Conservation (phyloP, 2,329 filamentous ascomycete genomes). For the Myotisia sp. region DNA sequence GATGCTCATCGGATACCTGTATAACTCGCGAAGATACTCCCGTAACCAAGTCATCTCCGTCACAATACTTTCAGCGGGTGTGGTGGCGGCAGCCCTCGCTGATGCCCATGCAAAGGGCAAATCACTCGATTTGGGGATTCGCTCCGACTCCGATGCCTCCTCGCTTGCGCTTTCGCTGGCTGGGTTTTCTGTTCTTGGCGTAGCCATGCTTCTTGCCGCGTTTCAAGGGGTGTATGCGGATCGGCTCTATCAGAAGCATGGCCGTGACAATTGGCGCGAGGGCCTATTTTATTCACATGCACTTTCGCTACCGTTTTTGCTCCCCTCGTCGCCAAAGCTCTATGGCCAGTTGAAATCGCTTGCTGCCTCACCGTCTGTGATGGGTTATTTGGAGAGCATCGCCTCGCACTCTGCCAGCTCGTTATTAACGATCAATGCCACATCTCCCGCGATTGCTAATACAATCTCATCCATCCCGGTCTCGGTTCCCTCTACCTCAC, state of each 20-base stretch:
- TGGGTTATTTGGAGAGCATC: conserved; percentile 13
- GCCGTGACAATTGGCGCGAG: conserved; percentile 74
- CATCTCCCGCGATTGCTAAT: conserved; percentile 54
- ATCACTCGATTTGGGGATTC: conserved; percentile 26
- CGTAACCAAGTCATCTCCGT: conserved; percentile 69
- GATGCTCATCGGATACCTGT: conserved; percentile 76
- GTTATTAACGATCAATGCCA: not conserved
- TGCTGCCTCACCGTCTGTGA: conserved; percentile 21
- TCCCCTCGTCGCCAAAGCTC: conserved; percentile 25
- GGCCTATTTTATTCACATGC: conserved; percentile 83
- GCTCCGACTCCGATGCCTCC: conserved; percentile 14
- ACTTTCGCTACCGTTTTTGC: conserved; percentile 33
- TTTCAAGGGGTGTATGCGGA: conserved; percentile 94
- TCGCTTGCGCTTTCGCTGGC: conserved; percentile 32
- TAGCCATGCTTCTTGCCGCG: conserved; percentile 80
- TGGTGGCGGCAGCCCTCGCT: conserved; percentile 76
- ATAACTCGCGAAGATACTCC: conserved; percentile 66
- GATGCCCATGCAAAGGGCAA: conserved; percentile 67
- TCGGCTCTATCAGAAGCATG: conserved; percentile 70
- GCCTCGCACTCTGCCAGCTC: too few relatives aligned
- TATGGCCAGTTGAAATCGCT: conserved; percentile 24
- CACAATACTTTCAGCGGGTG: conserved; percentile 66
- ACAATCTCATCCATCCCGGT: conserved; percentile 1
- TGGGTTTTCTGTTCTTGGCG: conserved; percentile 70
- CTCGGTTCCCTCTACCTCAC: not conserved